These are phyloP conservation scores for Cyamopsis tetragonoloba DNA, from an alignment of 306 rosid genomes.

Conservation along the genomic window DNA sequence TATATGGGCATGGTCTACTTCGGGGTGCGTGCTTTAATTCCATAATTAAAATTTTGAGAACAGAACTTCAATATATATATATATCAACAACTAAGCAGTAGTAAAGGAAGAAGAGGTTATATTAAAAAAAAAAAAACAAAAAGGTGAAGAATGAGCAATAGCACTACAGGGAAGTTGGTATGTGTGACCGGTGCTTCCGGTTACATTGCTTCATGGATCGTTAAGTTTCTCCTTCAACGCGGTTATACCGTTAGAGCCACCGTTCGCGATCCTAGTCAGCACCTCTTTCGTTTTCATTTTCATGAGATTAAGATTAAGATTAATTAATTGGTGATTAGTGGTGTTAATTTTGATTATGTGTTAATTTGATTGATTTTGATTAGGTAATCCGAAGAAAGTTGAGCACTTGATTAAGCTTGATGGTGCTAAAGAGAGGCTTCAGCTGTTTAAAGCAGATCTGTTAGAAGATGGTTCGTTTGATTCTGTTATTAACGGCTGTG, in stretches of 20 bases:
- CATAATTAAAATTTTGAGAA: no score
- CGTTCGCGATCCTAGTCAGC: slow-evolving; percentile 41
- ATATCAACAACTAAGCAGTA: not conserved
- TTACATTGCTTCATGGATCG: slow-evolving; percentile 52
- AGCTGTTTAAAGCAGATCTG: slow-evolving; percentile 41
- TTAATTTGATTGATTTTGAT: not conserved
- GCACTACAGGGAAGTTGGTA: slow-evolving; percentile 25
- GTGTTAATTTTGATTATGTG: no score
- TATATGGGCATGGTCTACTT: no score
- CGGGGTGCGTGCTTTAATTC: no score
- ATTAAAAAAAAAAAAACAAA: no score
- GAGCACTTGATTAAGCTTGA: slow-evolving; percentile 43
- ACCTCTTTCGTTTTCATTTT: no score
- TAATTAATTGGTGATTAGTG: no score
- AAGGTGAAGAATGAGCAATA: not conserved
- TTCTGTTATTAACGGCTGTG: slow-evolving; percentile 37
- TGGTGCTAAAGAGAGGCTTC: slow-evolving; percentile 56
- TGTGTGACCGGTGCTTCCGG: slow-evolving; percentile 59
- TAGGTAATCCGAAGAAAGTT: slow-evolving; percentile 42
- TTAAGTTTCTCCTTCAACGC: slow-evolving; percentile 45
- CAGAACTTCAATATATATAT: no score
- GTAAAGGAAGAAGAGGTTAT: no score
- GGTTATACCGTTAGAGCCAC: slow-evolving; percentile 51
- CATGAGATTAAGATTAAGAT: no score
- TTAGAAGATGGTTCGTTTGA: slow-evolving; percentile 56